Evolutionary conservation across 345 rosid genomes (phyloP).

Genomic region (Microcos paniculata): DNA sequence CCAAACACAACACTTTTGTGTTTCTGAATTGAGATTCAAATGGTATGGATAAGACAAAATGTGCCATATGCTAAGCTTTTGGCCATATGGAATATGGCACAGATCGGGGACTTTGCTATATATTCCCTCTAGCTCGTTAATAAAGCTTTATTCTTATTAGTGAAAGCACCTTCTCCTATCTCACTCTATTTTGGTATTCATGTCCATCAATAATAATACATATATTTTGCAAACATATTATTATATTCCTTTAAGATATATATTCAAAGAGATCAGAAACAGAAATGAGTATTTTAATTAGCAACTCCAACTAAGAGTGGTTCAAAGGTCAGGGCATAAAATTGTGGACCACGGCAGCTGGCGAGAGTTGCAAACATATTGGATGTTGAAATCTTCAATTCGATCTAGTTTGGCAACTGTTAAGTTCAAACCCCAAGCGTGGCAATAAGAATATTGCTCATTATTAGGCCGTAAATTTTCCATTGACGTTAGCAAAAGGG

Average conservation of each 20-base stretch:
- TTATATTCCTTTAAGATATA: constrained; percentile 8
- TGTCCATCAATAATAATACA: constrained; percentile 6
- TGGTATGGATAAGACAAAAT: background rate
- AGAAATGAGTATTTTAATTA: background rate
- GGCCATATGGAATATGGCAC: background rate
- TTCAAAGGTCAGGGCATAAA: background rate
- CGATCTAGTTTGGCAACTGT: background rate
- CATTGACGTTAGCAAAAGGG: no score
- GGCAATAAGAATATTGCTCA: background rate
- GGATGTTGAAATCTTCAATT: background rate
- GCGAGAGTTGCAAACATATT: background rate
- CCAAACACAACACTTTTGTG: constrained; percentile 10
- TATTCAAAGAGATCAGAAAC: background rate
- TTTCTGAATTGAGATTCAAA: constrained; percentile 5
- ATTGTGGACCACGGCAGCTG: background rate
- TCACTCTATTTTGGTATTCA: background rate
- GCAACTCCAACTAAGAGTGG: background rate
- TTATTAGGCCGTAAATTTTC: no score
- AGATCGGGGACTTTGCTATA: background rate
- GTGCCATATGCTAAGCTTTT: constrained; percentile 7
- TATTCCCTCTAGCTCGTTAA: background rate
- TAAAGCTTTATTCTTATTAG: background rate
- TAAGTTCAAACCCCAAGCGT: background rate
- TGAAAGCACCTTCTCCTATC: no score
- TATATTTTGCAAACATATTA: background rate